These are phyloP conservation scores for Lagenidium giganteum DNA, from an alignment of 352 stramenopile genomes.

Conservation along the genomic window DNA sequence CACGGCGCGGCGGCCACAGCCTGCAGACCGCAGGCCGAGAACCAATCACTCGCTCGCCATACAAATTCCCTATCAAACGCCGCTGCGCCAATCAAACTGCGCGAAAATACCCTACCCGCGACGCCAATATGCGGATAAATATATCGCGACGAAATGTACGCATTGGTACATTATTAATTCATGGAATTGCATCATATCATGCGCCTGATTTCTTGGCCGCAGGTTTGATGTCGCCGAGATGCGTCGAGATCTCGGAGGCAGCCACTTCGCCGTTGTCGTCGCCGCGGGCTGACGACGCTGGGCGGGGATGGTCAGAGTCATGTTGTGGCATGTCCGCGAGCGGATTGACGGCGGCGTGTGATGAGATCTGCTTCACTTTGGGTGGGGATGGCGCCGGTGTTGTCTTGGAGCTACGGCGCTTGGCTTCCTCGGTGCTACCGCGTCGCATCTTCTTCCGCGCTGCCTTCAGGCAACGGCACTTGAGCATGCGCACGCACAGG, in stretches of 20 bases:
- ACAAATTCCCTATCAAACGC: conserved; percentile 33
- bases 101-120: conserved; percentile 3
- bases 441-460: conserved; percentile 25
- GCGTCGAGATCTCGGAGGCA: too few species aligned
- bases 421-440: conserved; percentile 28
- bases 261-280: too few species aligned
- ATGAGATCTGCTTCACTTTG: conserved; percentile 6
- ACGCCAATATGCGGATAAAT: too few species aligned
- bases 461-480: conserved; percentile 37
- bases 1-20: conserved; percentile 34
- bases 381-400: conserved; percentile 14
- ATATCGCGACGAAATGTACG: too few species aligned
- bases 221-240: conserved; percentile 20
- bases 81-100: too few species aligned
- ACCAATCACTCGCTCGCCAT: conserved; percentile 55
- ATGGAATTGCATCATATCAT: too few species aligned
- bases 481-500: conserved; percentile 56
- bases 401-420: conserved; percentile 14
- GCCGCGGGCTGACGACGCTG: too few species aligned
- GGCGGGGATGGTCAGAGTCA: too few species aligned
- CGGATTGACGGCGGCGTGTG: conserved; percentile 17
- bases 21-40: conserved; percentile 42
- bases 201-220: too few species aligned
- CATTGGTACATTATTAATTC: too few species aligned
- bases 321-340: too few species aligned